phyloP scores from a whole-genome alignment of 2,329 filamentous ascomycete genomes.

The Tolypocladium paradoxum region DNA sequence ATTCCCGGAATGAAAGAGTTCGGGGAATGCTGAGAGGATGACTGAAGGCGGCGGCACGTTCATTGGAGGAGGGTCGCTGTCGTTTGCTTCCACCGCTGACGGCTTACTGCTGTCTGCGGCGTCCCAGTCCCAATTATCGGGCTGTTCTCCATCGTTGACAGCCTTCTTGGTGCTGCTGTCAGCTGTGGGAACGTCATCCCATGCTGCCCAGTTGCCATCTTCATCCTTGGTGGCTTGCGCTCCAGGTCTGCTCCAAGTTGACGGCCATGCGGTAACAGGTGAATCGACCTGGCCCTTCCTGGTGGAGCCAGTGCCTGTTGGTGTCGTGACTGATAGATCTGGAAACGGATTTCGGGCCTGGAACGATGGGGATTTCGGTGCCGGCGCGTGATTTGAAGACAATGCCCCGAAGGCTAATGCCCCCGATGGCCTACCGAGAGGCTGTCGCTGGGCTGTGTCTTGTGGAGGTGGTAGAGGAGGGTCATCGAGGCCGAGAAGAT shows the following conservation, averaged over 20 bases:
- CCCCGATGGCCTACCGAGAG: constrained; percentile 19
- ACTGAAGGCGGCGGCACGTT: constrained; percentile 86
- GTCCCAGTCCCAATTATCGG: constrained; percentile 40
- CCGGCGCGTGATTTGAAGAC: constrained; percentile 27
- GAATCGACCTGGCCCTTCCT: constrained; percentile 23
- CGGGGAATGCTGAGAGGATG: constrained; percentile 65
- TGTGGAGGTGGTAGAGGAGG: constrained; percentile 10
- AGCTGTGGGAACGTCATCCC: constrained; percentile 32
- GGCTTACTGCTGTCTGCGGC: constrained; percentile 22
- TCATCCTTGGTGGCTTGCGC: constrained; percentile 17
- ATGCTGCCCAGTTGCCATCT: constrained; percentile 40
- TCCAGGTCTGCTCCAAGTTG: not conserved
- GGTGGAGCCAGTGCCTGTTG: constrained; percentile 20
- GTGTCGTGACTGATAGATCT: constrained; percentile 35
- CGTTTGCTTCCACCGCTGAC: constrained; percentile 10
- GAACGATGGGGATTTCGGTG: constrained; percentile 41
- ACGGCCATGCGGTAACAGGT: constrained; percentile 36
- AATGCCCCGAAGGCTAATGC: constrained; percentile 17
- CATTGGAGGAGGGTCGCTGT: constrained; percentile 51
- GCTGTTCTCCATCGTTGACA: constrained; percentile 6
- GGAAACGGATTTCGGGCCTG: constrained; percentile 43
- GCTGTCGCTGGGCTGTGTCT: constrained; percentile 11
- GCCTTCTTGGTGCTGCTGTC: constrained; percentile 8
- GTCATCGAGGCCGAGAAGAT: constrained; percentile 30
- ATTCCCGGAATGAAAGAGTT: constrained; percentile 56